Conservation (phyloP, 768 basidiomycete genomes). For the Lactarius psammicola region DNA sequence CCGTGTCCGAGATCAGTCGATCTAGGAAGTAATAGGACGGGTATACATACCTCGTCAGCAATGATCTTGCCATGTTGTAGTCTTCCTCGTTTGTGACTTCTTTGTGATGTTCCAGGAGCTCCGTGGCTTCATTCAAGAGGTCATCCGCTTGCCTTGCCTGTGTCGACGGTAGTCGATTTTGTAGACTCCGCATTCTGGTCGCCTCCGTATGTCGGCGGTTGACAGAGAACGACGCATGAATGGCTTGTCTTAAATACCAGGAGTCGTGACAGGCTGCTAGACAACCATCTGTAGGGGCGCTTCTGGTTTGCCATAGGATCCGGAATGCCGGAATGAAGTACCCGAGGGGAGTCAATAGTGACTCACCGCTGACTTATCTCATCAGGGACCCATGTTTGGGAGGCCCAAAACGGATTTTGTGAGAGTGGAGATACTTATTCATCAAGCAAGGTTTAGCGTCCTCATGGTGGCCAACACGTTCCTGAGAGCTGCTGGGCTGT, state of each 20-base stretch:
- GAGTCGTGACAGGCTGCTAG: neutral
- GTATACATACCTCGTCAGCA: constrained; percentile 5
- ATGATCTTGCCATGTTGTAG: constrained; percentile 4
- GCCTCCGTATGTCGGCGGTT: neutral
- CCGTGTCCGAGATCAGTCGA: neutral
- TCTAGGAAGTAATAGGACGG: too few species aligned
- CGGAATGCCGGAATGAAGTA: neutral
- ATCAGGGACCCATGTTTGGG: neutral
- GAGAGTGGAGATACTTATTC: neutral
- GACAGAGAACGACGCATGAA: neutral
- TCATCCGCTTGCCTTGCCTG: constrained; percentile 1
- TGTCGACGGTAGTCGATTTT: constrained; percentile 8
- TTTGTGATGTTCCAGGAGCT: neutral
- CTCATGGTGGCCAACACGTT: constrained; percentile 5
- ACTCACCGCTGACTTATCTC: neutral
- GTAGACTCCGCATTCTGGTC: neutral
- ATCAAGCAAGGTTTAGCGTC: neutral
- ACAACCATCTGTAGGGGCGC: neutral
- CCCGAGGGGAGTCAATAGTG: neutral
- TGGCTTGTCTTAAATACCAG: constrained; percentile 4
- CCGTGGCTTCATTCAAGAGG: constrained; percentile 4
- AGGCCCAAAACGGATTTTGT: neutral
- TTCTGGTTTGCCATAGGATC: neutral
- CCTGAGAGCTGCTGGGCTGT: neutral
- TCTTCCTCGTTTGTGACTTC: neutral